Evolutionary conservation across 2,329 filamentous ascomycete species (phyloP).

Genomic region (Monilinia polystroma): DNA sequence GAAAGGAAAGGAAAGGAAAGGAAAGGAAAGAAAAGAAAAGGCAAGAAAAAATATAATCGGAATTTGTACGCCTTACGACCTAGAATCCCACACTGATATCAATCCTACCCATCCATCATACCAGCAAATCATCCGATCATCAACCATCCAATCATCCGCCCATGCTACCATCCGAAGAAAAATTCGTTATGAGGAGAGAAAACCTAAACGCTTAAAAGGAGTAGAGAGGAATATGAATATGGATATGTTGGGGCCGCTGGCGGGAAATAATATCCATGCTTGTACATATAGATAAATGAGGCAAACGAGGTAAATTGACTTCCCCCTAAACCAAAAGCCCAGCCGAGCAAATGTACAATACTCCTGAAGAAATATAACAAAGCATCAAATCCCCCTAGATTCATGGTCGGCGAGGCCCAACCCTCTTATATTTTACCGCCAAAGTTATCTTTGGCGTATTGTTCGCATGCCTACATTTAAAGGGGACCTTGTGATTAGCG

Average conservation of each 20-base stretch:
- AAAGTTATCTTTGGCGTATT: conserved; percentile 96
- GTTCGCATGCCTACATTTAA: conserved; percentile 67
- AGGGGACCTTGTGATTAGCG: not conserved
- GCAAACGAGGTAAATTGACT: not conserved
- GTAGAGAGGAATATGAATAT: not conserved
- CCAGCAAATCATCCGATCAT: not conserved
- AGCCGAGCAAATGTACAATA: not conserved
- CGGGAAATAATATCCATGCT: conserved; percentile 1
- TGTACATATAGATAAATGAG: not conserved
- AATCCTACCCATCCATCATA: not conserved
- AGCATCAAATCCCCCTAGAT: conserved; percentile 2
- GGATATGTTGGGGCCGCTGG: not conserved
- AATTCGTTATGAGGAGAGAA: not conserved
- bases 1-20: not conserved
- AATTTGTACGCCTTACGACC: not conserved
- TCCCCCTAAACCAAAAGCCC: not conserved
- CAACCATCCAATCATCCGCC: not conserved
- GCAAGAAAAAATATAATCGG: not conserved
- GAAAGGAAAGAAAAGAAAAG: not conserved
- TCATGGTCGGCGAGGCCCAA: not conserved
- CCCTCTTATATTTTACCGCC: conserved; percentile 33
- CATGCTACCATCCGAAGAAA: not conserved
- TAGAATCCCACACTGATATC: not conserved
- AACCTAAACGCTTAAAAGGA: not conserved
- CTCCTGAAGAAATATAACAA: not conserved